A percentile compares a stretch with the other conserved stretches of the same genome.
These are phyloP conservation scores for Zygotorulaspora mrakii DNA, from an alignment of 1,139 yeast species.

Conservation along the genomic window DNA sequence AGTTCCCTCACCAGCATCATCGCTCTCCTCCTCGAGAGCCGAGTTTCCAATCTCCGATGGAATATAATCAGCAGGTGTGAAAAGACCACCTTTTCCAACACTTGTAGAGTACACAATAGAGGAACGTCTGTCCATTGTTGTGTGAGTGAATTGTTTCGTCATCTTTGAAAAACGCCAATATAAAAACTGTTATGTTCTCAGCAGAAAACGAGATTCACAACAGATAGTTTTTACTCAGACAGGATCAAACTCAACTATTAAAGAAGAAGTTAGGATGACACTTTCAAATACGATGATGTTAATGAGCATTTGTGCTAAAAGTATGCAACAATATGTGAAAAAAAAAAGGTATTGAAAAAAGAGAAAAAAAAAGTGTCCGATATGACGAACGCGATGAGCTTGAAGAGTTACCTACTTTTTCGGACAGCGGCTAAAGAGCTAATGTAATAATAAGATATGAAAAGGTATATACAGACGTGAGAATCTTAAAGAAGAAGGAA, in stretches of 20 bases:
- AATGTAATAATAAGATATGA: neutral
- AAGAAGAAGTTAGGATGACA: too few species aligned
- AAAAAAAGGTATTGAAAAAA: slow-evolving; percentile 1
- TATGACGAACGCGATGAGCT: neutral
- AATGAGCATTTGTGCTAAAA: too few species aligned
- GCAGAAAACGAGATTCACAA: too few species aligned
- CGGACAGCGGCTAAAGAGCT: slow-evolving; percentile 4
- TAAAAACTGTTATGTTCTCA: too few species aligned
- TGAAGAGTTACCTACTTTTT: neutral
- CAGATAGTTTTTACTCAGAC: too few species aligned
- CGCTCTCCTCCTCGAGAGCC: slow-evolving; percentile 17
- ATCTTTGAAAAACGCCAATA: too few species aligned
- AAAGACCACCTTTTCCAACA: slow-evolving; percentile 35
- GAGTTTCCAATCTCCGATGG: slow-evolving; percentile 15
- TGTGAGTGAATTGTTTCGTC: slow-evolving; percentile 32
- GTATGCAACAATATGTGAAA: neutral
- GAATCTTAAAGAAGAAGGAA: neutral
- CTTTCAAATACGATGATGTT: too few species aligned
- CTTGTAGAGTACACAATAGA: slow-evolving; percentile 35
- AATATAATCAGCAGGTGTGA: slow-evolving; percentile 33
- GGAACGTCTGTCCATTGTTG: slow-evolving; percentile 31
- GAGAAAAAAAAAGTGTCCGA: slow-evolving; percentile 1
- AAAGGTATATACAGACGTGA: neutral
- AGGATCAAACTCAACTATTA: too few species aligned
- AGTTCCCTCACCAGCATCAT: slow-evolving; percentile 14